phyloP scores from a whole-genome alignment of 2,329 filamentous ascomycete species.

The Thelonectria blattea region DNA sequence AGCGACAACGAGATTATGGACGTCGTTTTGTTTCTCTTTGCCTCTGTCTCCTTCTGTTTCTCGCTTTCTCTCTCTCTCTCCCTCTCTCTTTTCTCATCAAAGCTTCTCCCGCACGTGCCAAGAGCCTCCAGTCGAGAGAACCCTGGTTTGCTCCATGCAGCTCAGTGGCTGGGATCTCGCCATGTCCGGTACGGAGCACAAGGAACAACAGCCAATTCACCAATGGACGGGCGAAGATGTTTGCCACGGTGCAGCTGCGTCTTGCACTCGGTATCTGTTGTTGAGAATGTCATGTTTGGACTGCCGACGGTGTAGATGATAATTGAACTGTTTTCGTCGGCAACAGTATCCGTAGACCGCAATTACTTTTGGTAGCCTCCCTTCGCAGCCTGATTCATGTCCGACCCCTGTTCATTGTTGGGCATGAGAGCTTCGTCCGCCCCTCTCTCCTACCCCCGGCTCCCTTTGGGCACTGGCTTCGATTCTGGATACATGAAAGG shows the following conservation, averaged over 20 bases:
- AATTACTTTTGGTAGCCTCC: neutral
- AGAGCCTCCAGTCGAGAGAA: slow-evolving; percentile 11
- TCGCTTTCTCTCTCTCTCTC: neutral
- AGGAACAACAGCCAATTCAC: neutral
- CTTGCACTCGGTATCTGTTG: no score
- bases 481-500: neutral
- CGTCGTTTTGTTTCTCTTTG: neutral
- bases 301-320: no score
- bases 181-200: slow-evolving; percentile 9
- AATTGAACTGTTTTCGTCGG: no score
- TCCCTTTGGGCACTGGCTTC: slow-evolving; percentile 9
- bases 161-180: slow-evolving; percentile 13
- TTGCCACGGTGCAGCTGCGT: no score
- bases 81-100: neutral
- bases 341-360: neutral
- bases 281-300: no score
- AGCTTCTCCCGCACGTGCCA: slow-evolving; percentile 36
- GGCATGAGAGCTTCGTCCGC: slow-evolving; percentile 10
- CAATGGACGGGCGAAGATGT: neutral
- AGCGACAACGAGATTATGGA: neutral
- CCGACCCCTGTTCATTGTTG: slow-evolving; percentile 12
- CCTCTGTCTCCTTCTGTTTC: neutral
- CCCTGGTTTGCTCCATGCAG: neutral
- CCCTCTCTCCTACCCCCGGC: neutral
- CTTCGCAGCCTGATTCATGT: neutral